Evolutionary conservation across 495 filamentous ascomycete genomes (phyloP), one percentile per base, ranked within the genome.

Genomic region (Lepidopterella palustris): DNA sequence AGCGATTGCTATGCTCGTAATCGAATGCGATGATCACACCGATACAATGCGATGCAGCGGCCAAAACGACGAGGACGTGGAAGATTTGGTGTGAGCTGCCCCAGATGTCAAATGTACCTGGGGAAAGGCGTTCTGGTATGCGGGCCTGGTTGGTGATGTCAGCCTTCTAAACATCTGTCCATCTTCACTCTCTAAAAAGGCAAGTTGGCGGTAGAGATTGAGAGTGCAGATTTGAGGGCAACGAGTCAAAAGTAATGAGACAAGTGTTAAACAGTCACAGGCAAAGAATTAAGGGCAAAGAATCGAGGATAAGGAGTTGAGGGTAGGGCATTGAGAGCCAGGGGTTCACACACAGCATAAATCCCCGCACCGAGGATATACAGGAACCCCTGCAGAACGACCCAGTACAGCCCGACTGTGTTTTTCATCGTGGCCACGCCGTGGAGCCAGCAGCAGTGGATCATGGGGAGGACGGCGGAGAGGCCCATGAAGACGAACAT

Each of bases 401-500:
- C 74, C 89, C 89, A 97, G 45, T 74, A 78, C 26, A 98, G 82
- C 2, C 90, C 89, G 70, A 97, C 95, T 57, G 84, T 81, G 26
- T 82, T 73, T 27, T 84, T 77, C 68, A 89, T 78, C 55, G 77
- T 74, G 15, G 69, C 67, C 13, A 76, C 51, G 9, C 86, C 86
- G 66, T 87, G 88, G 11, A 87, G 67, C 20, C 62, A 55, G 31
- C 93, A 48, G 13, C 87, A 90, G 68, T 96, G 90, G 48, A 89
- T 45, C 20, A 89, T 82, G 0, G 93, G 93, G 53, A 96, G 77
- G 20, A 92, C 75, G 5, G 88, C 90, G 10, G 89, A 96, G 45
- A 90, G 74, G 9, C 93, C 93, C 75, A 97, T 87, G 25, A 80
- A 82, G 40, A 96, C 85, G 71, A 97, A 98, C 90, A 97, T 95